Evolutionary conservation across 805 yeast species (phyloP).

Genomic region (Peterozyma xylosa): DNA sequence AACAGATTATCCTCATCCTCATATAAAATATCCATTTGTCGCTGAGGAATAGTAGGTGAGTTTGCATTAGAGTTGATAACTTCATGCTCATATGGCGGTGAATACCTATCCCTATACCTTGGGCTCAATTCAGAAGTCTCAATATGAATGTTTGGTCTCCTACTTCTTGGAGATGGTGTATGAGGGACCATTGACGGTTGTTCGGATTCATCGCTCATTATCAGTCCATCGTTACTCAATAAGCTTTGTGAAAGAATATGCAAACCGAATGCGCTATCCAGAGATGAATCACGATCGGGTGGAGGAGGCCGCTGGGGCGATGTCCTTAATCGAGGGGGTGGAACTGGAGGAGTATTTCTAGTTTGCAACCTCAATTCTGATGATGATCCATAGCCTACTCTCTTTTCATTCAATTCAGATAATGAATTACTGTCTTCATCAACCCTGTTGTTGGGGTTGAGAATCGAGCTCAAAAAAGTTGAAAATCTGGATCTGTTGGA

Average conservation of each 20-base stretch:
- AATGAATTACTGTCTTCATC: neutral
- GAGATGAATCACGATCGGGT: conserved; percentile 4
- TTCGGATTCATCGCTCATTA: neutral
- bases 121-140: neutral
- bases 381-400: neutral
- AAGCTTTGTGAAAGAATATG: conserved; percentile 4
- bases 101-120: neutral
- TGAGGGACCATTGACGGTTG: neutral
- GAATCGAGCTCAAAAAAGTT: neutral
- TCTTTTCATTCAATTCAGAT: conserved; percentile 2
- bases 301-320: conserved; percentile 1
- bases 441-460: neutral
- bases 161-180: neutral
- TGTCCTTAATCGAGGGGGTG: neutral
- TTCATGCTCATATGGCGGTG: conserved; percentile 3
- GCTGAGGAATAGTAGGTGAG: neutral
- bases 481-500: neutral
- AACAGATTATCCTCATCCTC: conserved; percentile 3
- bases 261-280: conserved; percentile 6
- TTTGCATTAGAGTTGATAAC: conserved; percentile 7
- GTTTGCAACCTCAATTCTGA: neutral
- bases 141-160: neutral
- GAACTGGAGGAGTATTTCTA: neutral
- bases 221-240: neutral
- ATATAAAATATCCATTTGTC: conserved; percentile 7